Evolutionary conservation across 106 monocot genomes (phyloP).

Genomic region (Amphibolis antarctica): DNA sequence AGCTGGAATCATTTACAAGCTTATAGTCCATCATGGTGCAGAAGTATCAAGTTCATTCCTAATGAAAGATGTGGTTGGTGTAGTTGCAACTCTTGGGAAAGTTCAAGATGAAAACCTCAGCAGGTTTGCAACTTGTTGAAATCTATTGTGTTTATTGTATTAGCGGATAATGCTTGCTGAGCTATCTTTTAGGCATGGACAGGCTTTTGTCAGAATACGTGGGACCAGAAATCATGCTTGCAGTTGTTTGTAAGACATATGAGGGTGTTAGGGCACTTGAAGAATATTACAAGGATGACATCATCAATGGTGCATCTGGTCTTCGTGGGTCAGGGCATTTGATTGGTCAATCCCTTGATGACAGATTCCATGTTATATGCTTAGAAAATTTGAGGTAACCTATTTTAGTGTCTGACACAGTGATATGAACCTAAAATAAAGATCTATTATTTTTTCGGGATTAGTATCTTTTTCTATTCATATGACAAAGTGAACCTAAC

Average conservation of each 20-base stretch:
- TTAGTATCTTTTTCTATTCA: too few species aligned
- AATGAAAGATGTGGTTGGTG: constrained; percentile 64
- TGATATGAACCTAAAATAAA: too few species aligned
- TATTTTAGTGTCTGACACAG: too few species aligned
- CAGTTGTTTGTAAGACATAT: constrained; percentile 78
- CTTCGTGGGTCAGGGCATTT: constrained; percentile 55
- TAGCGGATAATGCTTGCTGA: not conserved
- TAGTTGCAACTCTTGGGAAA: constrained; percentile 71
- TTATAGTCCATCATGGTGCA: too few species aligned
- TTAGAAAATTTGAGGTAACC: constrained; percentile 70
- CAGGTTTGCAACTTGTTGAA: constrained; percentile 22
- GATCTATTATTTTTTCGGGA: too few species aligned
- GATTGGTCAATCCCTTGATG: constrained; percentile 43
- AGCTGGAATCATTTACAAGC: too few species aligned
- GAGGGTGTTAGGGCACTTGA: constrained; percentile 77
- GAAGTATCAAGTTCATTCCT: constrained; percentile 20
- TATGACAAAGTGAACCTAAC: too few species aligned
- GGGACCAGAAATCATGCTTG: constrained; percentile 78
- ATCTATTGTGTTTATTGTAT: not conserved
- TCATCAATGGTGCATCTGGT: constrained; percentile 46
- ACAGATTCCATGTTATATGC: constrained; percentile 70
- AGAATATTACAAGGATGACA: constrained; percentile 49
- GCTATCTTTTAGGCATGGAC: not conserved
- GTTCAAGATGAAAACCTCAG: constrained; percentile 67
- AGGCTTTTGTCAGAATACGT: constrained; percentile 77